Evolutionary conservation across 2,329 filamentous ascomycete species (phyloP).

Genomic region (Sporothrix protearum): DNA sequence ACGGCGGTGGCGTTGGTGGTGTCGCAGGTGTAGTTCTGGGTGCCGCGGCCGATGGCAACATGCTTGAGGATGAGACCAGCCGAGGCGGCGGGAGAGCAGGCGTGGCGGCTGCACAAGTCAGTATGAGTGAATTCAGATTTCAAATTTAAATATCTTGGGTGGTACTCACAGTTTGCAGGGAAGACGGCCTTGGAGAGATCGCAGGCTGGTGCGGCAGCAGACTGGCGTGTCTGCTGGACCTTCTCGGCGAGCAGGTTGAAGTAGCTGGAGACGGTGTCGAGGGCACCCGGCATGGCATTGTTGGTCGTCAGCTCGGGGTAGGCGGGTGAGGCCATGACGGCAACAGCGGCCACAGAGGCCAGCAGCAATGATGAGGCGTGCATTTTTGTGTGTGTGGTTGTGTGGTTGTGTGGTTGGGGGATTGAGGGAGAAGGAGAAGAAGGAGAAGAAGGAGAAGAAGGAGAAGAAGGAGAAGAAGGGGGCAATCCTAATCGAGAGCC

Average conservation of each 20-base stretch:
- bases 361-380: constrained; percentile 46
- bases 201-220: constrained; percentile 46
- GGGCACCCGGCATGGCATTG: constrained; percentile 40
- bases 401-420: not conserved
- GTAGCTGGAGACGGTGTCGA: constrained; percentile 54
- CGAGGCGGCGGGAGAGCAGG: constrained; percentile 46
- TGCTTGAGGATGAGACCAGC: constrained; percentile 64
- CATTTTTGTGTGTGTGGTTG: constrained; percentile 40
- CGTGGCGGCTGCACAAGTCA: constrained; percentile 20
- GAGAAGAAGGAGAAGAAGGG: not conserved
- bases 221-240: constrained; percentile 46
- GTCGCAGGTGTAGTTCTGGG: constrained; percentile 89
- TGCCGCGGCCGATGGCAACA: constrained; percentile 82
- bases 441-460: not conserved
- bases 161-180: constrained; percentile 41
- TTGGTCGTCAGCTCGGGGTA: constrained; percentile 46
- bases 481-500: not conserved
- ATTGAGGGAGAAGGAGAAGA: not conserved
- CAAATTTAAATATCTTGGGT: constrained; percentile 32
- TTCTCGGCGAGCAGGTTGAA: constrained; percentile 59
- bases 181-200: constrained; percentile 53
- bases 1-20: constrained; percentile 54
- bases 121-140: not conserved
- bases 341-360: constrained; percentile 45
- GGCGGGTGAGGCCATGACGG: constrained; percentile 45